Base-by-base conservation (phyloP, 1,139 yeast genomes). In the Hyphopichia khmerensis region DNA sequence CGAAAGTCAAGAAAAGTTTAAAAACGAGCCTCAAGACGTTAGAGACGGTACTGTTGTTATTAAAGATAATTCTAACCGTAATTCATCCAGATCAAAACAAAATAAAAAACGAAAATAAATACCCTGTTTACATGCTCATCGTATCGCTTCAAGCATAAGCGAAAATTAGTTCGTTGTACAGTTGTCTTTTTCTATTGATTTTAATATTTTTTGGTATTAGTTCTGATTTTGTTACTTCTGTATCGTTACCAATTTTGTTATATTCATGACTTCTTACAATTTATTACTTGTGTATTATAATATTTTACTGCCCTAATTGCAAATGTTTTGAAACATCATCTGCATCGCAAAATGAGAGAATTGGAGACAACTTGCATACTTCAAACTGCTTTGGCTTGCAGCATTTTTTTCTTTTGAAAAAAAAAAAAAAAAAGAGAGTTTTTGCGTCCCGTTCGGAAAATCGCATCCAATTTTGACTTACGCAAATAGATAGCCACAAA, bases 1-100 rank as follows among this genome's bases (percentile, higher is more conserved):
- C 40, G 95, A 87, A 47, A 77, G 87, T 3, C 87, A 79, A 56
- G 86, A 82, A 43, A 86, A 83, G 60, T 77, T 88, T 52, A 78
- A 82, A 52, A 77, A 82, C 55, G 85, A 87, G 19, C 75, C 81
- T 2, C 85, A 84, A 15, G 91, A 84, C 35, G 82, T 85, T 13
- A 79, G 71, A 49, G 85, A 88, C 47, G 96, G 96, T 0, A 79
- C 83, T 2, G 67, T 87, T 0, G 71, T 85, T 2, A 59, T 74
- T 31, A 69, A 66, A 43, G 58, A 53, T 33, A 27, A 17, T n/a
- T 30, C 60, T n/a, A 19, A n/a, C 15, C 23, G 14, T 13, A 48
- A 43, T 33, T 45, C 51, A 21, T 38, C 56, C 21, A 47, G 48
- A 18, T 50, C 50, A 39, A 54, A 54, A 43, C 60, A 53, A 41